Evolutionary conservation across 345 rosid species (phyloP), one percentile per base, ranked within the genome.

Genomic region (Populus deltoides): DNA sequence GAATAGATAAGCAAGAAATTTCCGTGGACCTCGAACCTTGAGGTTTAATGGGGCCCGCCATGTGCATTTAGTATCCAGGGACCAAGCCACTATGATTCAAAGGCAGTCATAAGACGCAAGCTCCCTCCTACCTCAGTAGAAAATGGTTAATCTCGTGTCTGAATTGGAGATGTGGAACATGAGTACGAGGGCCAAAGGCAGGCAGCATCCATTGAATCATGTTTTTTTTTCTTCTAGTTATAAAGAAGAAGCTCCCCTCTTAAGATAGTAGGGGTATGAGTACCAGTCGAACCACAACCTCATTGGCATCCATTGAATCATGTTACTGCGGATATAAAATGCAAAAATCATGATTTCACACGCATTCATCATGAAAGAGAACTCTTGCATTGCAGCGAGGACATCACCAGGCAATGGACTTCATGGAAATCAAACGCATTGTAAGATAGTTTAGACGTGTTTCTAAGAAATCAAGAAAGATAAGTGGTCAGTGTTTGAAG

Each of bases 21-120:
- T 31, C 61, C 8, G 31, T 17, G 39, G 20, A 51, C 11, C 12
- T 47, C 7, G 36, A 74, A 22, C 18, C 38, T 4, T 24, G 47
- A 45, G 27, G 29, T 3, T 25, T 49, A 62, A 74, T 22, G 75
- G 75, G 78, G 15, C 68, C 70, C 43, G 43, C 82, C 82, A 45
- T 53, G 82, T 67, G 81, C 77, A n/a, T 65, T 29, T 29, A 22
- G 8, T 13, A 49, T 27, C 29, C 8, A 18, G 3, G 25, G 20
- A 35, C 25, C 8, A 5, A 45, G 38, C n/a, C 18, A 35, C 53
- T 66, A 36, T 8, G 16, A 27, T 71, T 71, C 4, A 1, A 49
- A 35, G 20, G 45, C 6, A 43, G n/a, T 13, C 4, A 18, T 16
- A 35, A 1, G 17, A 27, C 38, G 75, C 36, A 0, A 35, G 5